Evolutionary conservation across 106 monocot species (phyloP).

Genomic region (Iris macrosiphon): DNA sequence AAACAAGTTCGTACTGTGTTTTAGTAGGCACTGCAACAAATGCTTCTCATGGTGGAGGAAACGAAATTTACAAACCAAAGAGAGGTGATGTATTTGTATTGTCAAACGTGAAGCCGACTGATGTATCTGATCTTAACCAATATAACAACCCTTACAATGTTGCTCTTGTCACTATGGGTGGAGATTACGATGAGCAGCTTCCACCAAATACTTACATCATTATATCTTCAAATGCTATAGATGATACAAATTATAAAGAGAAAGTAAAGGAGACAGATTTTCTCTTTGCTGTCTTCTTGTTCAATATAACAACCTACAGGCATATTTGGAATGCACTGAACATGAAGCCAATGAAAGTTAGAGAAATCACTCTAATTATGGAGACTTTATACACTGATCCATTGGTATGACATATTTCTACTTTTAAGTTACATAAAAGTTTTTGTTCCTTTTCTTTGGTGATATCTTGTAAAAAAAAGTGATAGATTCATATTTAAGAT

Average conservation of each 20-base stretch:
- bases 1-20: neutral
- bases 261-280: neutral
- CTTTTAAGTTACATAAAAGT: too few relatives aligned
- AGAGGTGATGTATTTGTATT: conserved; percentile 7
- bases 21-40: neutral
- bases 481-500: too few relatives aligned
- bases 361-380: neutral
- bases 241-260: neutral
- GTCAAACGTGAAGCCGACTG: neutral
- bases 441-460: too few relatives aligned
- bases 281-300: conserved; percentile 9
- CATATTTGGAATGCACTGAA: conserved; percentile 13
- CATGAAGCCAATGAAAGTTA: too few relatives aligned
- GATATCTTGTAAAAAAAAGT: too few relatives aligned
- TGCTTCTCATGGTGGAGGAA: neutral
- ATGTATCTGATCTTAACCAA: conserved; percentile 6
- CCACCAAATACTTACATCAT: conserved; percentile 3
- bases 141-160: neutral
- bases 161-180: conserved; percentile 6
- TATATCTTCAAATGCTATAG: neutral
- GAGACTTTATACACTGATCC: neutral
- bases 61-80: conserved; percentile 4
- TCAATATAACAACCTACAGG: conserved; percentile 5
- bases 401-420: neutral
- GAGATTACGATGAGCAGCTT: neutral